Evolutionary conservation across 768 basidiomycete species (phyloP).

Genomic region (Agaricus blazei): DNA sequence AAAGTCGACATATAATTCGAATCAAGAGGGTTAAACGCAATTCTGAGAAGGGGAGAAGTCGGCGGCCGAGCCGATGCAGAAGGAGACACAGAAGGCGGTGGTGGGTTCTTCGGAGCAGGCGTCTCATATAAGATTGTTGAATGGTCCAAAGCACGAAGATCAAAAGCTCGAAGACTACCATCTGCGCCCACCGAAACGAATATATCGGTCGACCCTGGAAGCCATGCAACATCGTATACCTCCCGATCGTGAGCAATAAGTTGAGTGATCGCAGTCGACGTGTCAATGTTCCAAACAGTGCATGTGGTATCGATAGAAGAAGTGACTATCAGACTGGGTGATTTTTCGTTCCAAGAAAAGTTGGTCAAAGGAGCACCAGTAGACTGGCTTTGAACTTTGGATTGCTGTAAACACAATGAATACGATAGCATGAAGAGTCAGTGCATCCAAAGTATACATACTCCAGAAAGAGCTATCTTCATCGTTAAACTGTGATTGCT

Average conservation of each 20-base stretch:
- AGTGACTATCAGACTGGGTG: slow-evolving; percentile 88
- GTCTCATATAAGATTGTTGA: slow-evolving; percentile 98
- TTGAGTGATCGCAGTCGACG: slow-evolving; percentile 90
- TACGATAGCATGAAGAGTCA: slow-evolving; percentile 8
- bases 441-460: slow-evolving; percentile 31
- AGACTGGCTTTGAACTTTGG: slow-evolving; percentile 82
- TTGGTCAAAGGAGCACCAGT: slow-evolving; percentile 90
- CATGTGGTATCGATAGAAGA: slow-evolving; percentile 99
- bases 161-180: slow-evolving; percentile 93
- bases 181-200: slow-evolving; percentile 99
- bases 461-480: slow-evolving; percentile 78
- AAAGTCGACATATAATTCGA: slow-evolving; percentile 97
- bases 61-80: slow-evolving; percentile 62
- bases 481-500: slow-evolving; percentile 63
- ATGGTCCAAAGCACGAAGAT: slow-evolving; percentile 93
- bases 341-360: slow-evolving; percentile 96
- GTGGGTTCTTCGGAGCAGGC: slow-evolving; percentile 68
- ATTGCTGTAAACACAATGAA: slow-evolving; percentile 47
- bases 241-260: slow-evolving; percentile 96
- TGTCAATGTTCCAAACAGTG: slow-evolving; percentile 98
- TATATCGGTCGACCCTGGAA: slow-evolving; percentile 91
- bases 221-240: slow-evolving; percentile 98
- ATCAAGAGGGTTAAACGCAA: slow-evolving; percentile 87
- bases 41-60: slow-evolving; percentile 77
- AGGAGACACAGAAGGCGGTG: slow-evolving; percentile 51